phyloP scores from a whole-genome alignment of 2,329 filamentous ascomycete genomes.

The Venturia oleaginea region DNA sequence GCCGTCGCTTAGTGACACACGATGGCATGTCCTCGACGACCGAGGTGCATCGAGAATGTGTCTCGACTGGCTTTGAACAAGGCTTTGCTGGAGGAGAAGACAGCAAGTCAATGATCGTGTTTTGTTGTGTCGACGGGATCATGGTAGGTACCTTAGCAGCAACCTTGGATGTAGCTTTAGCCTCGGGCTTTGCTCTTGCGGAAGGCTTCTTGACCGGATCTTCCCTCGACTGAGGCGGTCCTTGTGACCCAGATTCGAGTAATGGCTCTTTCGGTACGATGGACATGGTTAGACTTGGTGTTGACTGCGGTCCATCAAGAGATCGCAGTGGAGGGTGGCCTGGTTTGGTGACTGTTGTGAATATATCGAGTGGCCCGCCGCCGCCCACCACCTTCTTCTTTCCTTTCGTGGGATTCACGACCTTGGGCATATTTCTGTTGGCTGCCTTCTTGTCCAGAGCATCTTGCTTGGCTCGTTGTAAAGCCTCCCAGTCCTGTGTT shows the following conservation, averaged over 20 bases:
- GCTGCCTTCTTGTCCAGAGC: neutral
- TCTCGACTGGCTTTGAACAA: neutral
- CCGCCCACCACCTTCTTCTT: constrained; percentile 18
- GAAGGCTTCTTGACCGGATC: constrained; percentile 2
- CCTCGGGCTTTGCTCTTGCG: neutral
- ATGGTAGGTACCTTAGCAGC: neutral
- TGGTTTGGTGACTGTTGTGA: constrained; percentile 29
- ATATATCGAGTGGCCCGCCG: constrained; percentile 20
- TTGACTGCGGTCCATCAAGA: neutral
- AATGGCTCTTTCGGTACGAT: neutral
- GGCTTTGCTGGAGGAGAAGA: constrained; percentile 23
- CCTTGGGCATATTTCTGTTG: constrained; percentile 16
- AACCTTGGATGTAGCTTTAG: neutral
- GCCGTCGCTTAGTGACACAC: neutral
- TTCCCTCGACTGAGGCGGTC: neutral
- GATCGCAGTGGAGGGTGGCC: constrained; percentile 12
- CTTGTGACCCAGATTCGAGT: neutral
- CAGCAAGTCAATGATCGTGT: constrained; percentile 21
- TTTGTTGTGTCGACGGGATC: neutral
- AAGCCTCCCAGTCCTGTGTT: constrained; percentile 55
- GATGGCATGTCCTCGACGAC: neutral
- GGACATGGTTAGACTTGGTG: neutral
- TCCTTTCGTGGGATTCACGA: constrained; percentile 16
- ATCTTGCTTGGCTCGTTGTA: constrained; percentile 19
- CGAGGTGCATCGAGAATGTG: neutral